These are phyloP conservation scores for Cenchrus americanus DNA, from an alignment of 176 grass and related monocot species.

Conservation along the genomic window DNA sequence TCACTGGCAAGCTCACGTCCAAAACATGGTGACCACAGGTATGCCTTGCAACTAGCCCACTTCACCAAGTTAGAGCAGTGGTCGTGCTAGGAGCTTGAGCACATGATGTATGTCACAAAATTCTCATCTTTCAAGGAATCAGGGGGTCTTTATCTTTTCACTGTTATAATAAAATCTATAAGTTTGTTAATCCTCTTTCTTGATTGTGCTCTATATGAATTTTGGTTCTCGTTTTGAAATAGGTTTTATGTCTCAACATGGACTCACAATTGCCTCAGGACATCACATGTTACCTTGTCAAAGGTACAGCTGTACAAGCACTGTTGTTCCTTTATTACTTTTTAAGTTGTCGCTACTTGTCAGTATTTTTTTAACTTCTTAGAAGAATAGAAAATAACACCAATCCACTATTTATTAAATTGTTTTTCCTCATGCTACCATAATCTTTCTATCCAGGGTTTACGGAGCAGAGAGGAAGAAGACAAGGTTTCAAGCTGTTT, in stretches of 20 bases:
- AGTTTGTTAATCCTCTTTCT: background rate
- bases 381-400: background rate
- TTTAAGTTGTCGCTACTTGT: background rate
- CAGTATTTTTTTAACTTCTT: conserved; percentile 7
- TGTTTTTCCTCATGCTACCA: background rate
- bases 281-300: conserved; percentile 76
- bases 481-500: conserved; percentile 89
- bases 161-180: background rate
- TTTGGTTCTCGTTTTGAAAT: conserved; percentile 41
- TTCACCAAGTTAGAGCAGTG: background rate
- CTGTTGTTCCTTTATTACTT: conserved; percentile 16
- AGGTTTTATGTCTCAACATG: conserved; percentile 88
- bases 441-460: conserved; percentile 53
- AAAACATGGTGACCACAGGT: conserved; percentile 91
- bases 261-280: conserved; percentile 71
- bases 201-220: conserved; percentile 17
- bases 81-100: background rate
- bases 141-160: background rate
- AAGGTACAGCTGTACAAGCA: conserved; percentile 58
- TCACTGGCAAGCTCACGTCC: conserved; percentile 77
- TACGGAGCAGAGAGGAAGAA: conserved; percentile 87
- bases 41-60: conserved; percentile 18
- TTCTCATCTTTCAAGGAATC: background rate
- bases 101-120: background rate
- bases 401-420: background rate